Conservation (phyloP, 805 yeast genomes). For the Cyberlindnera mississippiensis region DNA sequence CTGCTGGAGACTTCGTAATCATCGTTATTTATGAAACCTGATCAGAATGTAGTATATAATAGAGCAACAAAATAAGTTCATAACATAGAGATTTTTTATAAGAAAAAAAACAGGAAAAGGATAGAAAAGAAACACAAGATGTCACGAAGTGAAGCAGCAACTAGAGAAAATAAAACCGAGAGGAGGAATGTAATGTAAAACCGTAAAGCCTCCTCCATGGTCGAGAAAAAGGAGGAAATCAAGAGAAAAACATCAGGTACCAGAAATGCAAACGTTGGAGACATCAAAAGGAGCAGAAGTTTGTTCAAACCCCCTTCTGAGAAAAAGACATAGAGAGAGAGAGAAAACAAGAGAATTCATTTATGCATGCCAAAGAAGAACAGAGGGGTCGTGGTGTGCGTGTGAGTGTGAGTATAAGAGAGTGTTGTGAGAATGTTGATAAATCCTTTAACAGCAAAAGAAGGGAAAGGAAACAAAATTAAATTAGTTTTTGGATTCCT, state of each 20-base stretch:
- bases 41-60: no score
- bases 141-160: no score
- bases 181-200: no score
- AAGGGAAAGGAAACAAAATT: background rate
- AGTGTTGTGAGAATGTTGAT: background rate
- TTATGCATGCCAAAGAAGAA: conserved; percentile 6
- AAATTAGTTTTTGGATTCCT: conserved; percentile 4
- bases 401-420: background rate
- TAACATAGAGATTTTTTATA: no score
- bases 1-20: no score
- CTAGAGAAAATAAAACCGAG: no score
- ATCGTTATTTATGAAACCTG: no score
- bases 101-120: no score
- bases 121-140: no score
- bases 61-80: no score
- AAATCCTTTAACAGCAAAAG: background rate
- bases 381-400: background rate
- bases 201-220: no score
- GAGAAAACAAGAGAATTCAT: background rate
- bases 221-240: background rate
- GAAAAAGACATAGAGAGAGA: background rate
- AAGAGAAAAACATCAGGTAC: background rate
- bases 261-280: background rate
- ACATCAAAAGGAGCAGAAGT: background rate
- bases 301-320: no score